Percentiles rank a stretch among this genome's conserved stretches.
Conservation (phyloP, 1,139 yeast genomes). For the Blastobotrys petasosporus region DNA sequence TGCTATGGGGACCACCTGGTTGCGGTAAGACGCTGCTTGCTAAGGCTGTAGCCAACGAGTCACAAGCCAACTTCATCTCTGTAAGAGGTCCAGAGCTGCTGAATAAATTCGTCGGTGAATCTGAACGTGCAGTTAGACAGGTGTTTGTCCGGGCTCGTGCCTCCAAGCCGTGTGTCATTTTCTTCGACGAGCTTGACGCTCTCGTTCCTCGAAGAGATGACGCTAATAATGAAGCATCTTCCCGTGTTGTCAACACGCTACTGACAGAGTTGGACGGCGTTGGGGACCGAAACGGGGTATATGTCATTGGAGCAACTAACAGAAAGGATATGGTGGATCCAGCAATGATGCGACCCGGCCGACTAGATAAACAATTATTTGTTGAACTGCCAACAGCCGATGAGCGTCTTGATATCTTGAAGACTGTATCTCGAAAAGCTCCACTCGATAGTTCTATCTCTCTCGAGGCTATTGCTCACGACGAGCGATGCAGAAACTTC, state of each 20-base stretch:
- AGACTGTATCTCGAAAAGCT: constrained; percentile 67
- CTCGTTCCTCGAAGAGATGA: constrained; percentile 91
- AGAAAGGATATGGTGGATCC: constrained; percentile 98
- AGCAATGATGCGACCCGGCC: constrained; percentile 96
- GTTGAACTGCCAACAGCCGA: constrained; percentile 78
- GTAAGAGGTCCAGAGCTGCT: constrained; percentile 95
- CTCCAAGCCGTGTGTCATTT: constrained; percentile 86
- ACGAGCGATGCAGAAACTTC: constrained; percentile 77
- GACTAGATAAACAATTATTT: constrained; percentile 86
- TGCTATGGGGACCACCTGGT: constrained; percentile 99
- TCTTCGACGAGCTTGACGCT: constrained; percentile 94
- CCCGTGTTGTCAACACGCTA: constrained; percentile 89
- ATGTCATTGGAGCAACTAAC: constrained; percentile 94
- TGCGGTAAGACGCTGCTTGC: constrained; percentile 93
- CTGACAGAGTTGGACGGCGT: constrained; percentile 93
- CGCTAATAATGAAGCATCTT: constrained; percentile 76
- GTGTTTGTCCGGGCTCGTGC: constrained; percentile 87
- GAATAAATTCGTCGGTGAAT: constrained; percentile 91
- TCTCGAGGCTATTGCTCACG: constrained; percentile 56
- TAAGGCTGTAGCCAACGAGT: constrained; percentile 90
- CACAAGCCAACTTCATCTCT: constrained; percentile 86
- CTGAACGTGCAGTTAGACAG: constrained; percentile 84
- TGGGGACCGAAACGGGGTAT: constrained; percentile 86
- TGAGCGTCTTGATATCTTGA: constrained; percentile 76
- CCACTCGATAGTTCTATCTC: constrained; percentile 68